Evolutionary conservation across 2,329 filamentous ascomycete species (phyloP).

Genomic region (Calonectria honghensis): DNA sequence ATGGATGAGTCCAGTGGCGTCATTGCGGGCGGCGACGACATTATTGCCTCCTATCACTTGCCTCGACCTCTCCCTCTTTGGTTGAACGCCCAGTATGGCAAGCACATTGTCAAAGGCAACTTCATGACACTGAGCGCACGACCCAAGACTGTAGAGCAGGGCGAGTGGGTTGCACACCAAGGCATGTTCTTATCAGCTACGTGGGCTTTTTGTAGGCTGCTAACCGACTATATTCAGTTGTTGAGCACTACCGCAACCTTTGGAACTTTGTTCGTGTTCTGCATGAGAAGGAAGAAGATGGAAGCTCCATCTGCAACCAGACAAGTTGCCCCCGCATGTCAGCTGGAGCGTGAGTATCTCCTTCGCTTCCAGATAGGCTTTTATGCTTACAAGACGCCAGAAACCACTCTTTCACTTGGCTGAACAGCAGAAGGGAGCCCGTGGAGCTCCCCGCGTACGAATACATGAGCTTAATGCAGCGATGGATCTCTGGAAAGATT

Average conservation of each 20-base stretch:
- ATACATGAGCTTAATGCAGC: constrained; percentile 96
- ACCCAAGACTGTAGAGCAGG: constrained; percentile 94
- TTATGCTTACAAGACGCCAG: constrained; percentile 59
- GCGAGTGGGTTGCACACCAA: constrained; percentile 97
- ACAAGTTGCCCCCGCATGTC: constrained; percentile 94
- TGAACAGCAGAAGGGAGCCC: constrained; percentile 89
- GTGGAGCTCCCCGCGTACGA: constrained; percentile 94
- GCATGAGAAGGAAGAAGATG: constrained; percentile 88
- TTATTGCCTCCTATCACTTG: constrained; percentile 77
- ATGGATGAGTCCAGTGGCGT: constrained; percentile 77
- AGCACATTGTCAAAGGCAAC: constrained; percentile 96
- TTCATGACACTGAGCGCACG: constrained; percentile 98
- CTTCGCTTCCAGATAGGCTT: background rate
- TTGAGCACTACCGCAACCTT: constrained; percentile 93
- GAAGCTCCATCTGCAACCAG: constrained; percentile 87
- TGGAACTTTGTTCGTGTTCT: constrained; percentile 93
- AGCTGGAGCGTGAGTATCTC: constrained; percentile 85
- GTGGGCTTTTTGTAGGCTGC: constrained; percentile 25
- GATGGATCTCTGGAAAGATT: constrained; percentile 97
- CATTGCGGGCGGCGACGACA: constrained; percentile 70
- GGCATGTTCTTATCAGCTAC: constrained; percentile 68
- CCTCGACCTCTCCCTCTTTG: constrained; percentile 80
- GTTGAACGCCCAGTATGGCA: constrained; percentile 84
- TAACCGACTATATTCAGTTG: constrained; percentile 73
- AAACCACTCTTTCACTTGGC: constrained; percentile 98